Evolutionary conservation across 768 basidiomycete species (phyloP), one percentile per base, ranked within the genome.

Genomic region (Leucocoprinus sp.): DNA sequence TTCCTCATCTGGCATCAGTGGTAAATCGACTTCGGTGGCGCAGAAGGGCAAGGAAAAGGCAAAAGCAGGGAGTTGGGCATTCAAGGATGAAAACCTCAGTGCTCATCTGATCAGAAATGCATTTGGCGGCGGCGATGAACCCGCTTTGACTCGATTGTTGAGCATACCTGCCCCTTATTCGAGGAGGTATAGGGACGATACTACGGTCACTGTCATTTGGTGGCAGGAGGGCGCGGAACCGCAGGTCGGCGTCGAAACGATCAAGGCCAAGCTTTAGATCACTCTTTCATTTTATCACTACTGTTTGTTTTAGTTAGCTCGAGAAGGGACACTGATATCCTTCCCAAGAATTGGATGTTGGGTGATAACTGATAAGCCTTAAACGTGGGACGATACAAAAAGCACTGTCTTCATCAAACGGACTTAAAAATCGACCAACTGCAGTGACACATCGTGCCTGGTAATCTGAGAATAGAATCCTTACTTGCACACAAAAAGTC

Each of bases 81-180:
- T 93, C 54, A 74, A 70, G 38, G 88, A 93, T 55, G 80, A 81
- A 14, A 86, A 91, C 54, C 57, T 87, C 45, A 75, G 83, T 50
- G 78, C 84, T 29, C 92, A 93, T 62, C 66, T 95, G 14, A 89
- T 93, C 47, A 73, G 91, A 50, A 95, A 95, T 57, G 88, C 91
- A n/a, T 79, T 93, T 49, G 89, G 89, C n/a, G 90, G 92, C 23
- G 85, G 76, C 2, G 76, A 93, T 56, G 69, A 74, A 43, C 57
- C 47, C 37, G 62, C 63, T 40, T 68, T 93, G 48, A 72, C 79
- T 40, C 71, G 66, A 57, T 50, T 78, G 45, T 64, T 92, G 56
- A 91, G 88, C 60, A 91, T 93, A 36, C 87, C 90, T n/a, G 70
- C 85, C 4, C 87, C 88, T 12, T 63, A 76, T 52, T 80, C 89